Base-by-base conservation (phyloP, 2,329 filamentous ascomycete genomes). In the Colletotrichum sp. region DNA sequence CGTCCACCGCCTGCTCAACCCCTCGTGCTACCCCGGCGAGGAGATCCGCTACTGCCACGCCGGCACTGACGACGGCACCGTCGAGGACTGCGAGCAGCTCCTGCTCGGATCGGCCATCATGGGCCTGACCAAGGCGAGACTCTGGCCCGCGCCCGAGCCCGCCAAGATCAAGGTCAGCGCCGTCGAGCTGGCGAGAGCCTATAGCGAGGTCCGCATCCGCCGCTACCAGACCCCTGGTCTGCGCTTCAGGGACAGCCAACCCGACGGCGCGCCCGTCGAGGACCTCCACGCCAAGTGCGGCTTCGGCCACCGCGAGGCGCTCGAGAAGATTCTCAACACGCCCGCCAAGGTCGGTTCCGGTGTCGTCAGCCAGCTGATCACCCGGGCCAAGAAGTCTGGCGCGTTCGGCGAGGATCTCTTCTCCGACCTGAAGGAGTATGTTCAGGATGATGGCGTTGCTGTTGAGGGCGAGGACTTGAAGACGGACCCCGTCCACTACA, bases 91-190 rank as follows among this genome's bases (percentile, higher is more conserved):
- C 69, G 73, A 76, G 64, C 73, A 76, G 69, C 73, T 76, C 5
- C 73, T 76, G 3, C 73, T 76, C 63, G 73, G 73, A 9, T 76
- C 73, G n/a, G 73, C 73, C 64, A 76, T 76, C n/a, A 76, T 76
- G 73, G 73, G 73, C 32, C 26, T 76, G 39, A 76, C 73, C 39
- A 76, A 76, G 63, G 63, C 63, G 26, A 57, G 63, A 55, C 73
- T 76, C 16, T 76, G 73, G 73, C 73, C 73, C 4, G 49, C 73
- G 1, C 73, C 73, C 6, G 69, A 76, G 69, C 73, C 73, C 32
- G 39, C 73, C 5, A 62, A 57, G 63, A 59, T 76, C 64, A 76
- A 76, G 73, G 73, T 76, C 52, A 76, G 73, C 69, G 69, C 73
- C 57, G 55, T 76, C 73, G 73, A 76, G 8, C 73, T 76, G 39